Evolutionary conservation across 177 flowering plant species (phyloP).

Genomic region (Vitis hybrid): DNA sequence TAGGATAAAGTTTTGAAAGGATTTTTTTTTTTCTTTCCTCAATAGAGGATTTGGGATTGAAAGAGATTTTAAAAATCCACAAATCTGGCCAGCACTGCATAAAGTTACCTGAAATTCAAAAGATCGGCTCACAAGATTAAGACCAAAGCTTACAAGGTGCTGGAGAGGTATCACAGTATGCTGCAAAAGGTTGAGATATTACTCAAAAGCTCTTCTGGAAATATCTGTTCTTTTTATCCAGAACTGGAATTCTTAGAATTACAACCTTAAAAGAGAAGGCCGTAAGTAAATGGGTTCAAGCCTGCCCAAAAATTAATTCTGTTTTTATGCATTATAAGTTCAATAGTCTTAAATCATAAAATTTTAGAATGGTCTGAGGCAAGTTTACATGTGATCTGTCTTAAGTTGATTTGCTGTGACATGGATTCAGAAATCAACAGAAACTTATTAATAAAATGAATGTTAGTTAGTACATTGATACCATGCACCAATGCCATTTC

Average conservation of each 20-base stretch:
- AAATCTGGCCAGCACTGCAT: background rate
- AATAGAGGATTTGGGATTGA: background rate
- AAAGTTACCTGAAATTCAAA: slow-evolving; percentile 93
- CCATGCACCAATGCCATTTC: no score
- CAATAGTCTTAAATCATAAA: no score
- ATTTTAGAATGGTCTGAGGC: no score
- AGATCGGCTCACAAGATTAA: slow-evolving; percentile 91
- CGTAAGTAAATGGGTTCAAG: background rate
- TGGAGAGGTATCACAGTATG: slow-evolving; percentile 90
- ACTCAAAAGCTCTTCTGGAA: background rate
- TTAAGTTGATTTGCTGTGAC: no score
- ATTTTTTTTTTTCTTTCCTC: background rate
- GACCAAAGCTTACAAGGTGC: slow-evolving; percentile 82
- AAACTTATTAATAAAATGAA: no score
- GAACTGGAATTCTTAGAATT: background rate
- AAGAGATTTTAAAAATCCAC: background rate
- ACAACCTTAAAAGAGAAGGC: background rate
- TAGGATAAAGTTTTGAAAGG: background rate
- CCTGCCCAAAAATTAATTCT: no score
- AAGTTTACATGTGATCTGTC: no score
- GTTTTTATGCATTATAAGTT: no score
- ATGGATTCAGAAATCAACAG: no score
- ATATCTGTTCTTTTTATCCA: background rate
- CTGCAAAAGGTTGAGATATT: slow-evolving; percentile 40
- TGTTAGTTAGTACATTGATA: no score